These are phyloP conservation scores for Exidia glandulosa DNA, from an alignment of 768 basidiomycete genomes.

Conservation along the genomic window DNA sequence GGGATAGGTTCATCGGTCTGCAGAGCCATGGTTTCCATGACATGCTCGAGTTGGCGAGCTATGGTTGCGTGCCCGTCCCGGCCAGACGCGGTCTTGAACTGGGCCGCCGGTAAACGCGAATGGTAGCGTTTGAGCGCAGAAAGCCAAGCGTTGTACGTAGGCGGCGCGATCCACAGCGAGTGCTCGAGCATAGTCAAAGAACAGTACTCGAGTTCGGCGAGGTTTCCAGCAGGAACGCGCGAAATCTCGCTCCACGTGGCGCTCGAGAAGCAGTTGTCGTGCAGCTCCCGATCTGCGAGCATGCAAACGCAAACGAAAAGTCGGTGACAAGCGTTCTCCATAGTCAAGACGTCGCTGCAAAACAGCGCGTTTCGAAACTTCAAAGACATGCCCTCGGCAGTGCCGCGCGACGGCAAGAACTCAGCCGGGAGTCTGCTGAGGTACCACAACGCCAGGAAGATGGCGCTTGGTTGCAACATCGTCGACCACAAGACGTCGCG, in stretches of 20 bases:
- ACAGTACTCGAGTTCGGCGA: not conserved
- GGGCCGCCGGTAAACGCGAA: not conserved
- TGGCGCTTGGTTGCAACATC: conserved; percentile 69
- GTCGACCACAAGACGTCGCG: conserved; percentile 71
- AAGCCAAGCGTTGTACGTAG: not conserved
- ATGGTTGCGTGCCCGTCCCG: not conserved
- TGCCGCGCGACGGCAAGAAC: conserved; percentile 19
- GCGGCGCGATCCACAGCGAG: not conserved
- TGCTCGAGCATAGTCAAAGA: not conserved
- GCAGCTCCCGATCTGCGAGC: not conserved
- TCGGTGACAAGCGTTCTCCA: not conserved
- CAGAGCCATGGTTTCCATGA: not conserved
- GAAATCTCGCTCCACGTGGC: not conserved
- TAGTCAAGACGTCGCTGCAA: not conserved
- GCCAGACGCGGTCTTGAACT: not conserved
- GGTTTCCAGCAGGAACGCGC: not conserved
- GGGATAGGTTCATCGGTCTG: conserved; percentile 19
- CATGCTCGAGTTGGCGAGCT: not conserved
- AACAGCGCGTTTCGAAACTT: not conserved
- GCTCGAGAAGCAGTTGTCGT: not conserved
- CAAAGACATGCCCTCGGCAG: conserved; percentile 19
- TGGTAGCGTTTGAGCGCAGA: not conserved
- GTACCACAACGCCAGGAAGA: conserved; percentile 73
- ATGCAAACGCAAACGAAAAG: not conserved
- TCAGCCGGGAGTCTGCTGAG: conserved; percentile 66